phyloP scores from a whole-genome alignment of 331 rosid species.

The Malus hybrid region DNA sequence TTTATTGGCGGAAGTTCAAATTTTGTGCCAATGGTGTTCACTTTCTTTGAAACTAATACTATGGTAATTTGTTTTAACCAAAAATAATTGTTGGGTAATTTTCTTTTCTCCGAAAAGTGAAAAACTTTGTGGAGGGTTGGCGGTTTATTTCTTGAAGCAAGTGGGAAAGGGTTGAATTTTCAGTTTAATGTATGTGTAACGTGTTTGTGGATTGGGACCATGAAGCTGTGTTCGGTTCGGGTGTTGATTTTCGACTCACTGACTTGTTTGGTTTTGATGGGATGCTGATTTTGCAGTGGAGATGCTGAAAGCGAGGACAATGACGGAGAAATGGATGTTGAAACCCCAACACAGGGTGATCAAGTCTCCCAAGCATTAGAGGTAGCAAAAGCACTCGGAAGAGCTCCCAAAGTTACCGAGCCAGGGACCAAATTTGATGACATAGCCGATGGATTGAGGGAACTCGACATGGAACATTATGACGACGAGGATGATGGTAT shows the following conservation, averaged over 20 bases:
- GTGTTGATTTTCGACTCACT: neutral
- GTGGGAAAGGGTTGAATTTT: neutral
- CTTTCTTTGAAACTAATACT: neutral
- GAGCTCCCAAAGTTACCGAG: conserved; percentile 16
- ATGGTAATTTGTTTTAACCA: too few relatives aligned
- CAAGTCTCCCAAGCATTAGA: conserved; percentile 49
- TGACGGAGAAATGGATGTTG: conserved; percentile 33
- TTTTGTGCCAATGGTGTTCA: neutral
- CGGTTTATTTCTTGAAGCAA: neutral
- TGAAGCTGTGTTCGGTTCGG: neutral
- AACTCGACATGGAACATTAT: conserved; percentile 76
- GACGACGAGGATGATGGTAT: conserved; percentile 72
- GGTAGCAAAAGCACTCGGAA: conserved; percentile 60
- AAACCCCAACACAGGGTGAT: conserved; percentile 11
- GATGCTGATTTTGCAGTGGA: conserved; percentile 20
- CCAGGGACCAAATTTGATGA: conserved; percentile 34
- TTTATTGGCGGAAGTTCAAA: neutral
- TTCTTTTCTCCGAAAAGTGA: neutral
- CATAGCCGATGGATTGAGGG: conserved; percentile 54
- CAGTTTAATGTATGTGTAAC: neutral
- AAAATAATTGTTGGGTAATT: neutral
- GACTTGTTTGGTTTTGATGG: neutral
- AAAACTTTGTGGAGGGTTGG: neutral
- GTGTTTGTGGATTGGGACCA: neutral
- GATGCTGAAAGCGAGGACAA: conserved; percentile 37